phyloP scores from a whole-genome alignment of 2,329 filamentous ascomycete species.

The Rhytidhysteron rufulum region DNA sequence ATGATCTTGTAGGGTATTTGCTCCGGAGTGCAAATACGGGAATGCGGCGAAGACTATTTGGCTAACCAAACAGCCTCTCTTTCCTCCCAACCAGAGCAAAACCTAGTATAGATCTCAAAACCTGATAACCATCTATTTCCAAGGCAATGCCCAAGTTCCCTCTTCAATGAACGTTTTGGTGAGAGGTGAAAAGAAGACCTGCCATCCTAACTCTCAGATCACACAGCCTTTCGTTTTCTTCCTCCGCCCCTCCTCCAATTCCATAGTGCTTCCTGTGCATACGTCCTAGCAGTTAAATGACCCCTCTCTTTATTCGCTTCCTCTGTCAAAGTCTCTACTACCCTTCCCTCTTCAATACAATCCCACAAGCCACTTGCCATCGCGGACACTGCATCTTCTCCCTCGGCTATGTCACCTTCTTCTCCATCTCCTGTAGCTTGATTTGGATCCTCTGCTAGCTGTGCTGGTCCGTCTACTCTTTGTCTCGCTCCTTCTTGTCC shows the following conservation, averaged over 20 bases:
- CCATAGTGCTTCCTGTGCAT: slow-evolving; percentile 88
- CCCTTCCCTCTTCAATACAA: slow-evolving; percentile 69
- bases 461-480: slow-evolving; percentile 46
- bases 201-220: too few species aligned
- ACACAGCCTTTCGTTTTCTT: slow-evolving; percentile 53
- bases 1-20: too few species aligned
- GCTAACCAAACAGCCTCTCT: too few species aligned
- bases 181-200: too few species aligned
- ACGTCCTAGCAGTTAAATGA: slow-evolving; percentile 76
- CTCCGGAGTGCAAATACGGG: too few species aligned
- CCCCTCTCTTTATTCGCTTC: slow-evolving; percentile 66
- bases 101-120: too few species aligned
- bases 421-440: slow-evolving; percentile 32
- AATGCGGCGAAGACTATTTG: too few species aligned
- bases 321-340: slow-evolving; percentile 71
- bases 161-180: too few species aligned
- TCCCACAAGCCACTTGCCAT: slow-evolving; percentile 77
- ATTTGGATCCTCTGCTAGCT: slow-evolving; percentile 35
- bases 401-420: slow-evolving; percentile 38
- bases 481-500: slow-evolving; percentile 48
- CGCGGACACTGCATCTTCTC: slow-evolving; percentile 34
- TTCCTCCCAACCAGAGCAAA: too few species aligned
- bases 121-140: too few species aligned
- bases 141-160: too few species aligned
- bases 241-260: slow-evolving; percentile 71